A percentile compares a stretch with the other conserved stretches of the same genome.
Evolutionary conservation across 2,329 filamentous ascomycete genomes (phyloP).

Genomic region (Sclerotinia trifoliorum): DNA sequence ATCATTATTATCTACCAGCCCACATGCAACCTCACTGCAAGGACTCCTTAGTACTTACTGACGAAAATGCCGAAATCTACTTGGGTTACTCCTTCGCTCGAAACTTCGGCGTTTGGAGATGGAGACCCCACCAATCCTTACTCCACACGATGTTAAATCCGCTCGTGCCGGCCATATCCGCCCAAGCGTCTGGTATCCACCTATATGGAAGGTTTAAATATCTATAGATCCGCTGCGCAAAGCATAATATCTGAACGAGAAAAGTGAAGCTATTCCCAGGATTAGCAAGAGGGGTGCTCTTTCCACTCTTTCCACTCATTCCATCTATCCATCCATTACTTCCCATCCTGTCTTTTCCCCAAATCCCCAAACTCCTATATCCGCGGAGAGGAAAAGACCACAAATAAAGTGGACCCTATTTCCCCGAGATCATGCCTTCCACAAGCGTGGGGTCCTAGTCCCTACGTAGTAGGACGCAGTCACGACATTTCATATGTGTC

Average conservation of each 20-base stretch:
- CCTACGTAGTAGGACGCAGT: not conserved
- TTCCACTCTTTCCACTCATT: not conserved
- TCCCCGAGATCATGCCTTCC: constrained; percentile 17
- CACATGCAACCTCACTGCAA: not conserved
- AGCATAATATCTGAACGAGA: not conserved
- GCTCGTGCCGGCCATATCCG: constrained; percentile 10
- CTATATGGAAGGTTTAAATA: not conserved
- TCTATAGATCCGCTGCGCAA: not conserved
- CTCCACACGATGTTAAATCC: constrained; percentile 5
- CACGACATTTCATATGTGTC: constrained; percentile 15
- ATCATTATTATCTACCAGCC: not conserved
- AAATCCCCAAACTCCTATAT: too few relatives aligned
- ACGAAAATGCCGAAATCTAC: not conserved
- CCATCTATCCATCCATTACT: too few relatives aligned
- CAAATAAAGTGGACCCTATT: constrained; percentile 10
- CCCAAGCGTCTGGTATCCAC: not conserved
- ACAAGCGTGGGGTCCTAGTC: constrained; percentile 1
- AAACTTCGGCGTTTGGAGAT: constrained; percentile 16
- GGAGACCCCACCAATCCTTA: constrained; percentile 14
- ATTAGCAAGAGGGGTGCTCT: too few relatives aligned
- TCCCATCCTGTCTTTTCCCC: not conserved
- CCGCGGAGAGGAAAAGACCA: not conserved
- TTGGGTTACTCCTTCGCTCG: constrained; percentile 8
- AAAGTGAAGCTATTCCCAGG: not conserved
- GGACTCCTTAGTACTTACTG: not conserved